These are phyloP conservation scores for Aegilops longissima DNA, from an alignment of 176 grass and related monocot species.

Conservation along the genomic window DNA sequence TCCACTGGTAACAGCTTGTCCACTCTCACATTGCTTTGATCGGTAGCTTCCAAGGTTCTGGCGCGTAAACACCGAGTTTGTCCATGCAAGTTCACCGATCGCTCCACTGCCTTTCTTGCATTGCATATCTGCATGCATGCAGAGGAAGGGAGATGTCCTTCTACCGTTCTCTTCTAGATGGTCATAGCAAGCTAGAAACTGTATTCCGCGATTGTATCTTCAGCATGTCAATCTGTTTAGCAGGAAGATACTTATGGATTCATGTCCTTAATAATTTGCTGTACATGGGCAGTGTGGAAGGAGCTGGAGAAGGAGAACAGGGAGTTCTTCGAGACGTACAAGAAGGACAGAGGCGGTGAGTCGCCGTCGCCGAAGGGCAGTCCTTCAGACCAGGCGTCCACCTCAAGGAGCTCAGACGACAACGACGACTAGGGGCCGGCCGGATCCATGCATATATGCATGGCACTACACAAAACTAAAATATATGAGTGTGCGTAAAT, in stretches of 20 bases:
- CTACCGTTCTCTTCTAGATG: neutral
- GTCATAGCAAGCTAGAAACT: neutral
- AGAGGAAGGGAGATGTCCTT: neutral
- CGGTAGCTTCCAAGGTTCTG: neutral
- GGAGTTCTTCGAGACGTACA: conserved; percentile 77
- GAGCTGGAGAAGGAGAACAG: conserved; percentile 90
- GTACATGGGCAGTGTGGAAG: conserved; percentile 51
- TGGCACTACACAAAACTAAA: neutral
- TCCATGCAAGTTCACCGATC: too few species aligned
- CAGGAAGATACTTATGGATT: neutral
- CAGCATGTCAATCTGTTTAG: neutral
- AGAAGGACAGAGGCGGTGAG: conserved; percentile 36
- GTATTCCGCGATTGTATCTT: neutral
- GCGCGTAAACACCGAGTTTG: too few species aligned
- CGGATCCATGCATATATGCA: neutral
- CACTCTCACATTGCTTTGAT: neutral
- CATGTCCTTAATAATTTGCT: too few species aligned
- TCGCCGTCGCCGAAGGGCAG: conserved; percentile 12
- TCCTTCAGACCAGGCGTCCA: conserved; percentile 1
- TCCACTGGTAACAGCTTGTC: conserved; percentile 42
- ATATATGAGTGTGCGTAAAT: neutral
- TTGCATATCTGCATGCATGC: neutral
- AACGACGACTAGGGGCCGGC: neutral
- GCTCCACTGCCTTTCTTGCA: neutral
- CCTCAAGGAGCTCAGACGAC: conserved; percentile 27